phyloP scores from a whole-genome alignment of 2,329 filamentous ascomycete genomes.

The Cryphonectria parasitica region DNA sequence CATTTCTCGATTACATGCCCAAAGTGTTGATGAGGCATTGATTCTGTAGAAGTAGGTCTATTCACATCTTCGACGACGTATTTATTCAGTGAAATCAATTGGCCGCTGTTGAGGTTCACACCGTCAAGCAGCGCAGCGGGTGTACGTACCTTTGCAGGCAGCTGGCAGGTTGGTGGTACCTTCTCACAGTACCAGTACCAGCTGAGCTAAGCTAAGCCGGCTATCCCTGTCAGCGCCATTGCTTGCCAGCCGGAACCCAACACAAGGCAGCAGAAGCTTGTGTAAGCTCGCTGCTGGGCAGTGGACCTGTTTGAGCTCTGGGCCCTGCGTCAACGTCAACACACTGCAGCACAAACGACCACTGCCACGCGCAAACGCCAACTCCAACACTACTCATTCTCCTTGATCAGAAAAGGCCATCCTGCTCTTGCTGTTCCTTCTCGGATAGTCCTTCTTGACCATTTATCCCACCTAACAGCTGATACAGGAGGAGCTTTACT shows the following conservation, averaged over 20 bases:
- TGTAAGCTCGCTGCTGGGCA: conserved; percentile 38
- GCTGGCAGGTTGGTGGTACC: background rate
- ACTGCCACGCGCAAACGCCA: background rate
- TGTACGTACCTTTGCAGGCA: background rate
- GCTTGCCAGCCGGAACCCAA: conserved; percentile 15
- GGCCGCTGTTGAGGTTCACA: background rate
- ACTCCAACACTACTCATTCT: background rate
- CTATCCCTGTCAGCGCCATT: background rate
- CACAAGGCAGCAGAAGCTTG: conserved; percentile 45
- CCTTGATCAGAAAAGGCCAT: background rate
- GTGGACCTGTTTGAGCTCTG: background rate
- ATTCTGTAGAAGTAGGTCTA: no score
- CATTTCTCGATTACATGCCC: no score
- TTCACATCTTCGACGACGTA: background rate
- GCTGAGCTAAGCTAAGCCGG: background rate
- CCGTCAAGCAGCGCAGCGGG: background rate
- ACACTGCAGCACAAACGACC: background rate
- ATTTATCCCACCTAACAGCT: background rate
- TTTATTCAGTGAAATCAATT: background rate
- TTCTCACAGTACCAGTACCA: background rate
- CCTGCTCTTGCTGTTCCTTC: background rate
- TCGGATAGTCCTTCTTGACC: background rate
- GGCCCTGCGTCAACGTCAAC: conserved; percentile 21
- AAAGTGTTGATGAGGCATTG: no score
- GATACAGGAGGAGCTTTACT: background rate